Conservation (phyloP, 306 rosid species). For the Ochetophila trinervis region DNA sequence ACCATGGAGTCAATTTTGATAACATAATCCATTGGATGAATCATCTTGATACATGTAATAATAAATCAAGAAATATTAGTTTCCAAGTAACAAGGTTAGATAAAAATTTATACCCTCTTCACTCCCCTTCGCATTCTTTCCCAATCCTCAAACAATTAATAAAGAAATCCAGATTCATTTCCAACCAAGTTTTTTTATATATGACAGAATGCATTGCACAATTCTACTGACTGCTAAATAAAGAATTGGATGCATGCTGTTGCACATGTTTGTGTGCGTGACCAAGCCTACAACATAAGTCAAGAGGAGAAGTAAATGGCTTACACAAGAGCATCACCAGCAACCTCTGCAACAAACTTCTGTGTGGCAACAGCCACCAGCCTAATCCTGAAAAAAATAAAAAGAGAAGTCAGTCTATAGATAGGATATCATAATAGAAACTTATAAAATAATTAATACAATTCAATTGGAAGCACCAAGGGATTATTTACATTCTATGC, state of each 20-base stretch:
- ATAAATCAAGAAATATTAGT: neutral
- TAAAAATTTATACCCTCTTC: neutral
- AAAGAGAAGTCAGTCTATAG: constrained; percentile 3
- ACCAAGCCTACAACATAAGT: neutral
- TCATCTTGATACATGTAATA: neutral
- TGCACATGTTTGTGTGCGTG: neutral
- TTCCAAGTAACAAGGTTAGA: neutral
- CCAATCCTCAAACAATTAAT: neutral
- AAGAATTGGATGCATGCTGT: neutral
- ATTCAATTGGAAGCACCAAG: neutral
- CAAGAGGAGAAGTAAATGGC: constrained; percentile 15
- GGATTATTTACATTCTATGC: constrained; percentile 11
- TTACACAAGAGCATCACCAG: constrained; percentile 71
- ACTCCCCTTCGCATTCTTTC: neutral
- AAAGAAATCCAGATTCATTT: neutral
- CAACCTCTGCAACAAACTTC: constrained; percentile 86
- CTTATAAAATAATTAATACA: neutral
- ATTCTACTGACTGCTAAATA: too few relatives aligned
- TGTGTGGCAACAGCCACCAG: constrained; percentile 84
- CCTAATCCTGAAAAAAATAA: constrained; percentile 52
- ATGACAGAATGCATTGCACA: neutral
- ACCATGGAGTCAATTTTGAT: neutral
- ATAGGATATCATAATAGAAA: neutral
- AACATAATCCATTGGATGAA: neutral
- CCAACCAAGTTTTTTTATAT: neutral